Evolutionary conservation across 805 yeast species (phyloP).

Genomic region (Schwanniomyces occidentalis): DNA sequence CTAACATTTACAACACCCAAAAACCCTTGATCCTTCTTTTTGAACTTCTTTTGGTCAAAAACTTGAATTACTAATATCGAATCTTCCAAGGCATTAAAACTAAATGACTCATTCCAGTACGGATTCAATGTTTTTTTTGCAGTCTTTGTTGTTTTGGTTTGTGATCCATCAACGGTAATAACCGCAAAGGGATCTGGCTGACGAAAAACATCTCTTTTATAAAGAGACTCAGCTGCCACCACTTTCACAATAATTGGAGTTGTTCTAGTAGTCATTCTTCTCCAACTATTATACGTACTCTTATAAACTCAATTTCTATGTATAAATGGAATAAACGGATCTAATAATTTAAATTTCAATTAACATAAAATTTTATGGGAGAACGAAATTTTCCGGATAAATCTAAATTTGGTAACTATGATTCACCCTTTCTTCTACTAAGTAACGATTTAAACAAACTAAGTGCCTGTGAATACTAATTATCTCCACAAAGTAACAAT

Average conservation of each 20-base stretch:
- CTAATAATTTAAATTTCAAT: no score
- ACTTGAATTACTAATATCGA: constrained; percentile 90
- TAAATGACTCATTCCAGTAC: constrained; percentile 94
- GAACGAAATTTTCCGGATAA: no score
- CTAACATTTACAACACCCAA: constrained; percentile 93
- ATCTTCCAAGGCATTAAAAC: constrained; percentile 73
- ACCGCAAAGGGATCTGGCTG: constrained; percentile 99
- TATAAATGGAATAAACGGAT: no score
- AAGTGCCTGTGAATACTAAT: no score
- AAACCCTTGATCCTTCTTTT: constrained; percentile 97
- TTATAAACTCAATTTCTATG: no score
- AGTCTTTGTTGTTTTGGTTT: constrained; percentile 91
- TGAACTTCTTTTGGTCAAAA: constrained; percentile 95
- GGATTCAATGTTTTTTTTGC: constrained; percentile 94
- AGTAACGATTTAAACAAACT: no score
- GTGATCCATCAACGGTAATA: constrained; percentile 94
- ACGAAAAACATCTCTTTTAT: constrained; percentile 91
- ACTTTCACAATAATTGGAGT: constrained; percentile 61
- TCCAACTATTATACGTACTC: no score
- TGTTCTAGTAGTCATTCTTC: constrained; percentile 9
- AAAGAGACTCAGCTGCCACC: constrained; percentile 94
- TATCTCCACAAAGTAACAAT: no score
- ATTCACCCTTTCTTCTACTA: no score
- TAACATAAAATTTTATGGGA: no score
- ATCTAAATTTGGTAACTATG: no score